These are phyloP conservation scores for Geranomyces michiganensis DNA, from an alignment of 192 early-diverging fungal genomes.

Conservation along the genomic window DNA sequence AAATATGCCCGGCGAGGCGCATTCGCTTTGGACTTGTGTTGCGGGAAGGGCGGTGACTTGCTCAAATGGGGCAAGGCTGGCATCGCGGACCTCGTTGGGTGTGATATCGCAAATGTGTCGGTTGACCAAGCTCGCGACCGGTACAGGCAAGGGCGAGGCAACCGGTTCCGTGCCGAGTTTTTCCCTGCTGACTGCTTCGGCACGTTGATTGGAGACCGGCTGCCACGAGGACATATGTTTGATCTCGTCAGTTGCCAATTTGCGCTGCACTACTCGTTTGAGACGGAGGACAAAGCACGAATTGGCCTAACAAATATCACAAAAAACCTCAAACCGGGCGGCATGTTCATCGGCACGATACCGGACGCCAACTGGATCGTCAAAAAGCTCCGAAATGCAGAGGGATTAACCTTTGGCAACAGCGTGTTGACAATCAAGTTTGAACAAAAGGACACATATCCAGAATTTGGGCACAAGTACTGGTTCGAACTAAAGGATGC, in stretches of 20 bases:
- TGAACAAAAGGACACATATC: slow-evolving; percentile 65
- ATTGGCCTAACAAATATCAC: slow-evolving; percentile 83
- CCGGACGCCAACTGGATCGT: slow-evolving; percentile 91
- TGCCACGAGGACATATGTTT: slow-evolving; percentile 45
- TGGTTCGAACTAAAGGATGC: slow-evolving; percentile 93
- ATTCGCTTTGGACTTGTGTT: slow-evolving; percentile 85
- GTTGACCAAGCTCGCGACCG: slow-evolving; percentile 78
- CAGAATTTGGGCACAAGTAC: slow-evolving; percentile 81
- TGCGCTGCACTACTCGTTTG: slow-evolving; percentile 95
- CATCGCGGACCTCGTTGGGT: slow-evolving; percentile 77
- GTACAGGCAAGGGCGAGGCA: slow-evolving; percentile 56
- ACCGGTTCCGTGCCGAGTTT: slow-evolving; percentile 74
- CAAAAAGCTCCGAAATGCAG: slow-evolving; percentile 51
- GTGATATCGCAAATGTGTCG: slow-evolving; percentile 89
- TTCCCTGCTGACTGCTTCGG: slow-evolving; percentile 87
- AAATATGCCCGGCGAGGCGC: slow-evolving; percentile 54
- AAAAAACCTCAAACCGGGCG: slow-evolving; percentile 67
- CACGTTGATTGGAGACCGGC: background rate
- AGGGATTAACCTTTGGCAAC: slow-evolving; percentile 77
- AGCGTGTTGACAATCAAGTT: slow-evolving; percentile 85
- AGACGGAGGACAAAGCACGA: slow-evolving; percentile 77
- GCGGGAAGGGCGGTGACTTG: slow-evolving; percentile 73
- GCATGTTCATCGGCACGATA: slow-evolving; percentile 89
- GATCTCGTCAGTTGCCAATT: slow-evolving; percentile 96
- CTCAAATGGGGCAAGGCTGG: slow-evolving; percentile 62